Evolutionary conservation across 2,329 filamentous ascomycete genomes (phyloP).

Genomic region (Xylaria polymorpha): DNA sequence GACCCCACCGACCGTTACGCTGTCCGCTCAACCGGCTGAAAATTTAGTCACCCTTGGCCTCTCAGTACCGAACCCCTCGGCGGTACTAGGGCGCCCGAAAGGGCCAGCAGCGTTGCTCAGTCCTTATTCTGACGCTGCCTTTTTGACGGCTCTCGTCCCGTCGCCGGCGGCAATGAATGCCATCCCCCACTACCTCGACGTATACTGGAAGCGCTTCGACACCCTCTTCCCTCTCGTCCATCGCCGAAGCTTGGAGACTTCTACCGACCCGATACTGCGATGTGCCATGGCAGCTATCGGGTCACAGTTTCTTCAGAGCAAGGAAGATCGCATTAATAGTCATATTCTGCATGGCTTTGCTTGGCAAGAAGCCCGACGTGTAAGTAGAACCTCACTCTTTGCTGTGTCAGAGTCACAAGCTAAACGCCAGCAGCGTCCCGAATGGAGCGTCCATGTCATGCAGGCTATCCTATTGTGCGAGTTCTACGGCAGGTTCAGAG

Average conservation of each 20-base stretch:
- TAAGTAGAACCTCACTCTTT: slow-evolving; percentile 52
- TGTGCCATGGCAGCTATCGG: slow-evolving; percentile 69
- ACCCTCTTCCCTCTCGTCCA: slow-evolving; percentile 64
- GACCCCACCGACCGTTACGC: slow-evolving; percentile 59
- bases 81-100: slow-evolving; percentile 56
- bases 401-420: slow-evolving; percentile 11
- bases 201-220: slow-evolving; percentile 66
- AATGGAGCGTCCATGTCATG: slow-evolving; percentile 63
- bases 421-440: slow-evolving; percentile 54
- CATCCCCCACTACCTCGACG: slow-evolving; percentile 62
- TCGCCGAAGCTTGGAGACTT: slow-evolving; percentile 57
- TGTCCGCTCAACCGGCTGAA: slow-evolving; percentile 60
- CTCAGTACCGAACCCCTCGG: slow-evolving; percentile 53
- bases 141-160: slow-evolving; percentile 54
- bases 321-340: slow-evolving; percentile 63
- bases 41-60: slow-evolving; percentile 60
- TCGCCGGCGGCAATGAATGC: slow-evolving; percentile 54
- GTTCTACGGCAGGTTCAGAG: slow-evolving; percentile 66
- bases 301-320: slow-evolving; percentile 61
- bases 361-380: slow-evolving; percentile 61
- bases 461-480: slow-evolving; percentile 67
- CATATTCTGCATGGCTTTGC: slow-evolving; percentile 64
- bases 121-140: slow-evolving; percentile 52
- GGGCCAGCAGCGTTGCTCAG: slow-evolving; percentile 52
- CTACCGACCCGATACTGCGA: slow-evolving; percentile 58